phyloP scores from a whole-genome alignment of 805 yeast species.

The Saccharomycopsis microspora region DNA sequence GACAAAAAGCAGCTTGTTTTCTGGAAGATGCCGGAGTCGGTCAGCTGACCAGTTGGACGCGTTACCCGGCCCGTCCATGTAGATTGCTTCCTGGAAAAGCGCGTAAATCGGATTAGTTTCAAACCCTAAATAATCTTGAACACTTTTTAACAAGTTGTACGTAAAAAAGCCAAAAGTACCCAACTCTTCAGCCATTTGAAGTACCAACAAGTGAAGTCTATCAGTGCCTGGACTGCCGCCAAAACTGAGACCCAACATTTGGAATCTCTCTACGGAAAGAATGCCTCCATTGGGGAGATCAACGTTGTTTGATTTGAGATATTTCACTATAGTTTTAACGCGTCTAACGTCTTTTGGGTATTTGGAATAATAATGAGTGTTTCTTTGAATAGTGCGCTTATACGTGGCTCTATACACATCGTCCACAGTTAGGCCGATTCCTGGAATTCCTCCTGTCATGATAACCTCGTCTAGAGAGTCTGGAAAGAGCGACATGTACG shows the following conservation, averaged over 20 bases:
- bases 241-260: constrained; percentile 38
- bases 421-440: constrained; percentile 32
- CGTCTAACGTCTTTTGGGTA: constrained; percentile 35
- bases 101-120: constrained; percentile 46
- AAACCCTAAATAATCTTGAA: constrained; percentile 29
- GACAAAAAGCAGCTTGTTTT: constrained; percentile 21
- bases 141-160: constrained; percentile 24
- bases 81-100: constrained; percentile 47
- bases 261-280: constrained; percentile 39
- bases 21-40: constrained; percentile 22
- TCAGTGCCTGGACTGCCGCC: constrained; percentile 44
- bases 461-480: constrained; percentile 31
- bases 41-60: constrained; percentile 40
- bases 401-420: constrained; percentile 40
- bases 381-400: constrained; percentile 34
- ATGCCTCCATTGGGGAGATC: constrained; percentile 40
- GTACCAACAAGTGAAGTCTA: constrained; percentile 32
- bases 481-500: constrained; percentile 36
- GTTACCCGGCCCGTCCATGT: constrained; percentile 32
- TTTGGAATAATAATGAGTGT: constrained; percentile 33
- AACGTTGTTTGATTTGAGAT: constrained; percentile 23
- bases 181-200: constrained; percentile 30
- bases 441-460: constrained; percentile 51
- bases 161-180: constrained; percentile 26
- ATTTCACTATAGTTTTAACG: constrained; percentile 28